Percentiles rank a stretch among this genome's conserved stretches.
These are phyloP conservation scores for Geosmithia morbida DNA, from an alignment of 2,329 filamentous ascomycete species.

Conservation along the genomic window DNA sequence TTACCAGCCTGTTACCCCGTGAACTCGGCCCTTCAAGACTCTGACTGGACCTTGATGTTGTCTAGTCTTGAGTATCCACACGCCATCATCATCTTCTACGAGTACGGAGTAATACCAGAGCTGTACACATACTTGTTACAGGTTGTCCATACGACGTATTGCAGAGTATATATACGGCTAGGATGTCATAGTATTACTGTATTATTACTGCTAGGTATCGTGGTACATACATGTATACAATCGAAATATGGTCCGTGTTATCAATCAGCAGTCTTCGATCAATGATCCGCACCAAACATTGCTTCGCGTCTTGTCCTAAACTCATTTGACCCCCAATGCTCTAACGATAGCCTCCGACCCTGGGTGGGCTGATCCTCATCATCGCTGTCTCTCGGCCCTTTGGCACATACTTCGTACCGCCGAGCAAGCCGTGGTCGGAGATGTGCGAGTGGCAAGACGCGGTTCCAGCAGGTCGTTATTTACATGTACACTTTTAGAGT, in stretches of 20 bases:
- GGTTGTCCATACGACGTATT: too few relatives aligned
- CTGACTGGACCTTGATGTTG: neutral
- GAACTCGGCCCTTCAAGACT: neutral
- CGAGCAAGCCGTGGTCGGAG: neutral
- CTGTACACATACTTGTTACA: too few relatives aligned
- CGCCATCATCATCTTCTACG: too few relatives aligned
- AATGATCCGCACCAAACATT: constrained; percentile 1
- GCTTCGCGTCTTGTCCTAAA: neutral
- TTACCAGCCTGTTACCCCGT: neutral
- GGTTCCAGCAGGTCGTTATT: neutral
- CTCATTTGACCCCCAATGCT: neutral
- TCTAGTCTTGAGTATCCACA: too few relatives aligned
- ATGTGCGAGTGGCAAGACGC: neutral
- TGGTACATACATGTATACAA: neutral
- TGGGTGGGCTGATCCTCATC: neutral
- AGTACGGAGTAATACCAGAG: too few relatives aligned
- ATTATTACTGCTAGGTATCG: neutral
- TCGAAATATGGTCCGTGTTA: constrained; percentile 3
- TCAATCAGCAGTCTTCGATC: constrained; percentile 3
- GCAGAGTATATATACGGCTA: too few relatives aligned
- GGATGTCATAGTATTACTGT: too few relatives aligned
- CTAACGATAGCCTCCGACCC: neutral
- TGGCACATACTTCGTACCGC: neutral
- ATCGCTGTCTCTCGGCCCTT: neutral
- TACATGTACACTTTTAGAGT: neutral